Base-by-base conservation (phyloP, 2,329 filamentous ascomycete species). In the Aspergillus jensenii region DNA sequence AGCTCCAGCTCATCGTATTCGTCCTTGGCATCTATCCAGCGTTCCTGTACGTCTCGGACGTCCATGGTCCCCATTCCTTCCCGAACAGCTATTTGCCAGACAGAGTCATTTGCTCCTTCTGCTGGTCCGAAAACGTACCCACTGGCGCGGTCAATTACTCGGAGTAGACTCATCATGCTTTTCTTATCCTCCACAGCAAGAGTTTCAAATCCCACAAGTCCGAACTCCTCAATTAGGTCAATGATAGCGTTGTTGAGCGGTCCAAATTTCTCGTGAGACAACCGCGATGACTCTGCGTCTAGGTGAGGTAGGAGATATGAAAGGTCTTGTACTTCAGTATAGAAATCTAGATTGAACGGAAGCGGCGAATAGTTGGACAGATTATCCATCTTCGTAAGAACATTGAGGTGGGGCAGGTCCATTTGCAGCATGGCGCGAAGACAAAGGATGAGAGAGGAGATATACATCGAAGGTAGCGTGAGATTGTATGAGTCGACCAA, bases 361-460 rank as follows among this genome's bases (percentile, higher is more conserved):
- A 99, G 82, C 25, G 90, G 86, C 47, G 91, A 88, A 70, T 96
- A 97, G 52, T 89, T 86, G 37, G 87, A 81, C 54, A 99, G 82
- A 71, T 97, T 97, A 77, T 99, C 95, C 77, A 99, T 96, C 78
- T 99, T 99, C 58, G 93, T 97, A 25, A 99, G 84, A 61, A 99
- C 90, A 70, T 99, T 99, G 65, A 99, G 82, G 71, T 97, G 91
- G 1, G 95, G 92, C 61, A 98, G 89, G 71, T 98, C 95, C 84
- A 99, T 93, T 77, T 98, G 95, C 53, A 99, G 87, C 93, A 99
- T 99, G 67, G 91, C 93, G 64, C 95, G 89, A 63, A 99, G 86
- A 55, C 92, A 93, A 23, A 99, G 87, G 56, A 99, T 87, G 57
- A 99, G 83, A 67, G 96, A 95, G 65, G 93, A 96, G 59, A 99